A percentile compares a stretch with the other conserved stretches of the same genome.
phyloP scores from a whole-genome alignment of 1,284 basidiomycete genomes.

The Cutaneotrichosporon dermatis region DNA sequence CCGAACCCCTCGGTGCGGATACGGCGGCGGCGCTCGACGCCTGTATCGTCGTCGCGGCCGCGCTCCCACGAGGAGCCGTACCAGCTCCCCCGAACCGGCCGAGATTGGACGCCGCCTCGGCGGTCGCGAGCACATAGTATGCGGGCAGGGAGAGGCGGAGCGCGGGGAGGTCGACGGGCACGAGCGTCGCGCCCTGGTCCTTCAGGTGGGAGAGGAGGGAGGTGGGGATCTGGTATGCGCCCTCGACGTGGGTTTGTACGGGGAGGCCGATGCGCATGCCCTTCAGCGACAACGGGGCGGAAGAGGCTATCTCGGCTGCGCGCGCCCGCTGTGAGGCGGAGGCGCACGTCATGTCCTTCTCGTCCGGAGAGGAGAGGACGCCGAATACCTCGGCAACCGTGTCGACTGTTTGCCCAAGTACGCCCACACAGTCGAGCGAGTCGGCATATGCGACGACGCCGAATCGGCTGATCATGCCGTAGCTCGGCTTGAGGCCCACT shows the following conservation, averaged over 20 bases:
- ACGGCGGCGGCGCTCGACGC: slow-evolving; percentile 56
- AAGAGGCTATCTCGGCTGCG: neutral
- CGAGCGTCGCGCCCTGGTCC: slow-evolving; percentile 62
- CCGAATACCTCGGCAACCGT: slow-evolving; percentile 60
- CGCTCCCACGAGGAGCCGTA: slow-evolving; percentile 53
- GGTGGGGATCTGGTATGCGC: slow-evolving; percentile 30
- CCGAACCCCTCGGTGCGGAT: slow-evolving; percentile 72
- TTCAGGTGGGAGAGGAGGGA: slow-evolving; percentile 54
- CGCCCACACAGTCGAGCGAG: slow-evolving; percentile 88
- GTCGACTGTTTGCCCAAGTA: slow-evolving; percentile 61
- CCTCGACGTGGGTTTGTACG: slow-evolving; percentile 27
- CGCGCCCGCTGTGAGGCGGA: slow-evolving; percentile 50
- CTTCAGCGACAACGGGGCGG: slow-evolving; percentile 11
- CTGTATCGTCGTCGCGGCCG: slow-evolving; percentile 51
- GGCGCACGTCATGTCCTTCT: slow-evolving; percentile 72
- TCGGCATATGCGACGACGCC: slow-evolving; percentile 92
- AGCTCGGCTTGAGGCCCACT: slow-evolving; percentile 89
- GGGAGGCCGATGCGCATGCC: slow-evolving; percentile 38
- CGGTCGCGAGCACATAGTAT: slow-evolving; percentile 91
- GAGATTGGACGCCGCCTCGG: slow-evolving; percentile 90
- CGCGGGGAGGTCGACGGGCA: slow-evolving; percentile 71
- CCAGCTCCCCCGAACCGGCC: slow-evolving; percentile 78
- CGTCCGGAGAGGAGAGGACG: slow-evolving; percentile 62
- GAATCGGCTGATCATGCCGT: slow-evolving; percentile 86
- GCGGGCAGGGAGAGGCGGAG: slow-evolving; percentile 78